These are phyloP conservation scores for Trichosporon inkin DNA, from an alignment of 1,284 basidiomycete genomes.

Conservation along the genomic window DNA sequence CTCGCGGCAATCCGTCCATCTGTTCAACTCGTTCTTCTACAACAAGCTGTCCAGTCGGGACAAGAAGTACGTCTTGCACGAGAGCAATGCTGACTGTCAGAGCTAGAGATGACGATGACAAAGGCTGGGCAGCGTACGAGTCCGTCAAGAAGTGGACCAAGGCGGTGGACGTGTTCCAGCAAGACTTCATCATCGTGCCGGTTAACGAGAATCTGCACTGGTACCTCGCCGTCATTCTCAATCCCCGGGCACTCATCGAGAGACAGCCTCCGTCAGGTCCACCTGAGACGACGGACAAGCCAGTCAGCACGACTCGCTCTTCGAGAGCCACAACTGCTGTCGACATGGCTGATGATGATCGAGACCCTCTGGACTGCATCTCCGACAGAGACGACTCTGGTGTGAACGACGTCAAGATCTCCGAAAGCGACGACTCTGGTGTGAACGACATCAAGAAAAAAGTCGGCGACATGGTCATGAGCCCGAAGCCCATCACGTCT, in stretches of 20 bases:
- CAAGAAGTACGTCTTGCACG: slow-evolving; percentile 57
- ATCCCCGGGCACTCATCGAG: slow-evolving; percentile 54
- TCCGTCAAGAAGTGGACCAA: slow-evolving; percentile 92
- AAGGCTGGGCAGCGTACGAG: slow-evolving; percentile 61
- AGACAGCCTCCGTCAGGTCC: slow-evolving; percentile 28
- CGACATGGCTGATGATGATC: not conserved
- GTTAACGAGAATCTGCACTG: slow-evolving; percentile 98
- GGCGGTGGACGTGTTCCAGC: slow-evolving; percentile 74
- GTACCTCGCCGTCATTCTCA: slow-evolving; percentile 92
- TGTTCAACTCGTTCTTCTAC: slow-evolving; percentile 98
- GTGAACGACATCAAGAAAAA: not conserved
- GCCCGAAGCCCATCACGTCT: slow-evolving; percentile 13
- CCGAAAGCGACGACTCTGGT: slow-evolving; percentile 17
- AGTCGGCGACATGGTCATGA: not conserved
- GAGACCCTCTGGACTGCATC: slow-evolving; percentile 26
- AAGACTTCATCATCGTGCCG: slow-evolving; percentile 88
- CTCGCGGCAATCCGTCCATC: slow-evolving; percentile 51
- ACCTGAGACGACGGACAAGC: not conserved
- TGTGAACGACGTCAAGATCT: not conserved
- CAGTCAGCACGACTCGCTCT: not conserved
- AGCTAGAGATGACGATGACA: slow-evolving; percentile 11
- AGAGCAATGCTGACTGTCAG: slow-evolving; percentile 17
- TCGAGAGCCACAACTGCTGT: not conserved
- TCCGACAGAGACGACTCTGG: slow-evolving; percentile 5
- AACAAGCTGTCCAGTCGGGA: slow-evolving; percentile 69